phyloP scores from a whole-genome alignment of 257 asterid genomes.

The Nicotiana knightiana region DNA sequence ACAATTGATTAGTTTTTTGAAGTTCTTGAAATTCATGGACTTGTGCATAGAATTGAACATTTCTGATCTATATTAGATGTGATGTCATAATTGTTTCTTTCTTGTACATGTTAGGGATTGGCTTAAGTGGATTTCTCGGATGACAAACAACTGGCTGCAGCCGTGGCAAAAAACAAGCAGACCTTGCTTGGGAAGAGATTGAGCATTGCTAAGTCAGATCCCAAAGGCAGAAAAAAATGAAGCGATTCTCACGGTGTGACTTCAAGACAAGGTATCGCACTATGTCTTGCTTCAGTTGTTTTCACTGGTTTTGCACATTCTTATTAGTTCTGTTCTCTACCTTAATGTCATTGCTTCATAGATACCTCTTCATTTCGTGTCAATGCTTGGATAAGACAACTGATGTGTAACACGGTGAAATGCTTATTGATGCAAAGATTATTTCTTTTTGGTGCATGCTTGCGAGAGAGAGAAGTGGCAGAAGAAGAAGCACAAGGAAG shows the following conservation, averaged over 20 bases:
- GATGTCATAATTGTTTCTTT: background rate
- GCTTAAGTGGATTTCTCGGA: constrained; percentile 92
- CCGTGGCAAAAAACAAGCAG: constrained; percentile 69
- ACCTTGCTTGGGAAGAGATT: constrained; percentile 56
- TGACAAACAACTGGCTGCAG: constrained; percentile 72
- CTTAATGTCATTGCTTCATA: background rate
- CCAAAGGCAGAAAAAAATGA: constrained; percentile 51
- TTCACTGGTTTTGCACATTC: background rate
- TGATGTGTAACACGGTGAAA: background rate
- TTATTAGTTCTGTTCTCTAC: background rate
- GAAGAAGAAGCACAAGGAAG: too few species aligned
- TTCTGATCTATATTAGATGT: background rate
- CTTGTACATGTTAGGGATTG: constrained; percentile 45
- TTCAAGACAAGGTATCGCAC: constrained; percentile 35
- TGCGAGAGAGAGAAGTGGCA: too few species aligned
- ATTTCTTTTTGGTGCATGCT: too few species aligned
- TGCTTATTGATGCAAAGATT: background rate
- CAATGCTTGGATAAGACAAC: background rate
- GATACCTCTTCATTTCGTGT: background rate
- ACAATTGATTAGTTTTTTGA: background rate
- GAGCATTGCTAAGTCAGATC: constrained; percentile 72
- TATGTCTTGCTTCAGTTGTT: background rate
- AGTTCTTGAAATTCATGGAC: background rate
- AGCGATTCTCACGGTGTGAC: constrained; percentile 23
- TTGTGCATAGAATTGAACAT: background rate